Evolutionary conservation across 2,329 filamentous ascomycete species (phyloP).

Genomic region (Beauveria sp.): DNA sequence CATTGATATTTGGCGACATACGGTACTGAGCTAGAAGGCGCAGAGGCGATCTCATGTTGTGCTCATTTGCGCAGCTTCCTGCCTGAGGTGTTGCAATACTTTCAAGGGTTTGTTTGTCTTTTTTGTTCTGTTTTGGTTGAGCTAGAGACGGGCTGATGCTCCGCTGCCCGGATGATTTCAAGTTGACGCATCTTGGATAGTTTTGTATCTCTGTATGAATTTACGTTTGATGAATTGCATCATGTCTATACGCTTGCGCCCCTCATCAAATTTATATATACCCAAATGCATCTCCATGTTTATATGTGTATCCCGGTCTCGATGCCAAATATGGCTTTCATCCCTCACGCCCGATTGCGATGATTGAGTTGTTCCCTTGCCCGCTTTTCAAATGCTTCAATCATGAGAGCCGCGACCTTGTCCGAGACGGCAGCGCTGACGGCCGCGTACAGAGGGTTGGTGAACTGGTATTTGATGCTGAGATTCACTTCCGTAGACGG

Average conservation of each 20-base stretch:
- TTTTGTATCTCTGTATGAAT: background rate
- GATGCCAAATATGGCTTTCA: background rate
- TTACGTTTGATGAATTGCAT: background rate
- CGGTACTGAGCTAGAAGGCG: conserved; percentile 5
- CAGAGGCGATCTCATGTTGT: conserved; percentile 5
- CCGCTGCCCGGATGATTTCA: background rate
- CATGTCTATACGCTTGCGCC: background rate
- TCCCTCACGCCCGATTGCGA: background rate
- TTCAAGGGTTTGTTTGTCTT: conserved; percentile 4
- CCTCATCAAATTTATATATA: background rate
- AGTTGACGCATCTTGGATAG: background rate
- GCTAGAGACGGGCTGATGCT: conserved; percentile 10
- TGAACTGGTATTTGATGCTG: conserved; percentile 73
- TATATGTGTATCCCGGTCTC: background rate
- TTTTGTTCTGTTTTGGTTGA: background rate
- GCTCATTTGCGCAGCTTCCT: background rate
- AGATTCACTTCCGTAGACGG: conserved; percentile 63
- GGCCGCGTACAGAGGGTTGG: conserved; percentile 79
- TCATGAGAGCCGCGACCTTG: conserved; percentile 80
- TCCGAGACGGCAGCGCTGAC: conserved; percentile 76
- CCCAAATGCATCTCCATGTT: background rate
- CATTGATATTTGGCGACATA: background rate
- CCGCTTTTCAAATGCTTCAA: conserved; percentile 83
- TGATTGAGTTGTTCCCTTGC: conserved; percentile 43
- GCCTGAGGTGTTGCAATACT: background rate